Evolutionary conservation across 306 rosid species (phyloP).

Genomic region (Hippophae tibetana): DNA sequence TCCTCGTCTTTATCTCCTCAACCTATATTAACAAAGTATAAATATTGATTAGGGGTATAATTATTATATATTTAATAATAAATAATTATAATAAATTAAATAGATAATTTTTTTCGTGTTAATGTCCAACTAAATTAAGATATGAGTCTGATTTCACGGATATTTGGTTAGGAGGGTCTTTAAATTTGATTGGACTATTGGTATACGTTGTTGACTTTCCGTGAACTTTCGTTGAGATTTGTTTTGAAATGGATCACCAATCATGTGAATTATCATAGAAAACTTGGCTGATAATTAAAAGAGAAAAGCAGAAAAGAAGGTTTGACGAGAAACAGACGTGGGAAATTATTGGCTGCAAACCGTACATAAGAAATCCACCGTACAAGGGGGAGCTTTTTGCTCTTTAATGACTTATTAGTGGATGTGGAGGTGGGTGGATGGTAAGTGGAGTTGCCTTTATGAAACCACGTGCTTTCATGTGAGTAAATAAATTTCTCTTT

Average conservation of each 20-base stretch:
- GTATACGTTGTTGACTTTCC: constrained; percentile 37
- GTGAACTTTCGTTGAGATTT: constrained; percentile 18
- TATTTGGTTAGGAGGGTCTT: background rate
- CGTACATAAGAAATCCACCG: constrained; percentile 58
- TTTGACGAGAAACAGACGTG: constrained; percentile 20
- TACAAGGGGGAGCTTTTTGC: constrained; percentile 36
- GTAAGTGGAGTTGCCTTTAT: background rate
- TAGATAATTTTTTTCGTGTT: too few species aligned
- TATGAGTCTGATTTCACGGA: too few species aligned
- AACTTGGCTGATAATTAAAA: background rate
- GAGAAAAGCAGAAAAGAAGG: too few species aligned
- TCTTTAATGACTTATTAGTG: background rate
- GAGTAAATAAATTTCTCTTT: background rate
- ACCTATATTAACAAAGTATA: too few species aligned
- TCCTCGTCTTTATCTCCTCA: rapidly evolving
- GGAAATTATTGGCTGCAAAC: constrained; percentile 32
- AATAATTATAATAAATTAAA: too few species aligned
- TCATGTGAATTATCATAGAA: constrained; percentile 17
- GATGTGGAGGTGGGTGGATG: background rate
- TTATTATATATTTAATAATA: too few species aligned
- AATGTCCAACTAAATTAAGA: too few species aligned
- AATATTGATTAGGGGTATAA: too few species aligned
- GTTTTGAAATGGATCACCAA: constrained; percentile 17
- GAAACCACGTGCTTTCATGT: constrained; percentile 45
- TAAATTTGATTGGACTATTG: constrained; percentile 24